These are phyloP conservation scores for Gastrolobium bilobum DNA, from an alignment of 306 rosid species.

Conservation along the genomic window DNA sequence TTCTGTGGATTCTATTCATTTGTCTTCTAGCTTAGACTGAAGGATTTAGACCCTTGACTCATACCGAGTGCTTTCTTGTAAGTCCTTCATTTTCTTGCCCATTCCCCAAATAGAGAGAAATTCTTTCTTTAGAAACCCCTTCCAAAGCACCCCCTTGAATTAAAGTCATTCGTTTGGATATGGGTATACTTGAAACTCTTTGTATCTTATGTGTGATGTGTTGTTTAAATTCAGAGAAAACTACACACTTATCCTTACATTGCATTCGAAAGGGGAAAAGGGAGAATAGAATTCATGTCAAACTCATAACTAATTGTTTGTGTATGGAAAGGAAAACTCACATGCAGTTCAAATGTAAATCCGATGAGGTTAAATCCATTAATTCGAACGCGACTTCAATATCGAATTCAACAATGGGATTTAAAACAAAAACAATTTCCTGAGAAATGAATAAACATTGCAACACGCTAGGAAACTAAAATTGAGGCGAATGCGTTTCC, in stretches of 20 bases:
- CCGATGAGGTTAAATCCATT: neutral
- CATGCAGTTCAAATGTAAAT: slow-evolving; percentile 55
- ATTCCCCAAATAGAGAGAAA: neutral
- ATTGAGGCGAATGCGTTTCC: no score
- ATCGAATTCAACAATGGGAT: no score
- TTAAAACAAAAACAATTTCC: no score
- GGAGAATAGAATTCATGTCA: neutral
- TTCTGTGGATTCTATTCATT: neutral
- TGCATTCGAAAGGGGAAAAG: neutral
- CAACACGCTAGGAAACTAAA: no score
- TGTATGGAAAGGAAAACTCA: slow-evolving; percentile 54
- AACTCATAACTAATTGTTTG: neutral
- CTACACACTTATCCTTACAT: neutral
- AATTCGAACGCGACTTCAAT: no score
- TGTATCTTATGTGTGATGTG: neutral
- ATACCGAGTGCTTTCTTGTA: neutral
- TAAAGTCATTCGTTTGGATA: neutral
- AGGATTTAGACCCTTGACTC: neutral
- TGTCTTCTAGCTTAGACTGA: neutral
- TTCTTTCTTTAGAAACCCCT: neutral
- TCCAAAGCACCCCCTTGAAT: no score
- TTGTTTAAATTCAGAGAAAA: neutral
- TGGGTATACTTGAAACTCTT: neutral
- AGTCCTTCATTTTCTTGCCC: neutral
- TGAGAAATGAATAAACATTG: no score